Evolutionary conservation across 192 early-diverging fungal genomes (phyloP), one percentile per base, ranked within the genome.

Genomic region (Linnemannia schmuckeri): DNA sequence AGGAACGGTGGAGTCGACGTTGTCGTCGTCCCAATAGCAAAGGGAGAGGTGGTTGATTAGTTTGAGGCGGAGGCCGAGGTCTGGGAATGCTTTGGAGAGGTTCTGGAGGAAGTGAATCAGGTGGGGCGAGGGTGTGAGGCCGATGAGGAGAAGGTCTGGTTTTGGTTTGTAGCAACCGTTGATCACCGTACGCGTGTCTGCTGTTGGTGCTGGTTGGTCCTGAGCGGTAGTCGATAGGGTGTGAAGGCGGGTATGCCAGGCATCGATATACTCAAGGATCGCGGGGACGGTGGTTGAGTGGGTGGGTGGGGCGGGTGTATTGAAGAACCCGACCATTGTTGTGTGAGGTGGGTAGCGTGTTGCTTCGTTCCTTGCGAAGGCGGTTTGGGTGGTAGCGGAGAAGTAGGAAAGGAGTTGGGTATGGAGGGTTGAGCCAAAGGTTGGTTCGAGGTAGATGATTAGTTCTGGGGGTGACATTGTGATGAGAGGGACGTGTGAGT

Each of bases 291-390:
- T 41, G 47, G 52, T 54, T 1, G 55, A 4, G 35, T 37, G 52
- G 40, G 13, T 55, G 13, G 35, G 41, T 37, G 76, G 33, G 27
- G 35, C 10, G n/a, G 71, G 79, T 15, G 17, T 22, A 49, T 87
- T 41, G 27, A 87, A 87, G 76, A 87, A 87, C 2, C 85, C 85
- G 70, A 87, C 79, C 80, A 81, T 87, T 47, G 85, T 87, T 49
- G 72, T 61, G 40, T 87, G 85, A 27, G 61, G 71, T 27, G 85
- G 85, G 68, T 87, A 87, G 41, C 74, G 74, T 4, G 78, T 37
- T 4, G 85, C 85, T 54, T 87, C 85, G 30, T 87, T 87, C 13
- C 24, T 40, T 12, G 76, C 69, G 33, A 77, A 84, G 18, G 77
- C 73, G 2, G 47, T 61, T 0, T 1, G 35, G 15, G n/a, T 66